Conservation (phyloP, 345 rosid species). For the Crucihimalaya himalaica region DNA sequence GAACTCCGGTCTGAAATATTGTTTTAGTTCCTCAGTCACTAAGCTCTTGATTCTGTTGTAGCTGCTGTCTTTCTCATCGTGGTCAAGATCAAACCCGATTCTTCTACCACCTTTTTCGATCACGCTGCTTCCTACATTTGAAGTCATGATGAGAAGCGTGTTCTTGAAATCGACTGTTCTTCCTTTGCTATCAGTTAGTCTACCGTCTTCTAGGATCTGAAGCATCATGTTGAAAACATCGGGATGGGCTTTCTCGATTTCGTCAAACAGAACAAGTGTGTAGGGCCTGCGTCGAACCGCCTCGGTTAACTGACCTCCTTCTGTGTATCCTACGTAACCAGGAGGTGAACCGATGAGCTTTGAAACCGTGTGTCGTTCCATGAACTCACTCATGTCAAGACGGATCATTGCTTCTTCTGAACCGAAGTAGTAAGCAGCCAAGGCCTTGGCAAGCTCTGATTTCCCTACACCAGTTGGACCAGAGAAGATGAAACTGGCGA, state of each 20-base stretch:
- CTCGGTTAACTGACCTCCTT: constrained; percentile 97
- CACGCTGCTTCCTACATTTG: constrained; percentile 95
- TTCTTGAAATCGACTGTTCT: constrained; percentile 97
- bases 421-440: constrained; percentile 94
- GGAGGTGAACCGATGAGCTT: constrained; percentile 99
- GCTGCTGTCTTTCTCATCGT: constrained; percentile 92
- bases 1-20: constrained; percentile 92
- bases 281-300: constrained; percentile 97
- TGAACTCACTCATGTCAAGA: constrained; percentile 99
- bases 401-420: constrained; percentile 98
- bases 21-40: constrained; percentile 91
- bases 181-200: constrained; percentile 97
- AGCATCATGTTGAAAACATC: constrained; percentile 99
- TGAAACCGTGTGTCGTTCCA: constrained; percentile 96
- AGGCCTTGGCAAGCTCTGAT: constrained; percentile 94
- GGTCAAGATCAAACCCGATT: constrained; percentile 88
- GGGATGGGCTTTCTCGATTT: constrained; percentile 97
- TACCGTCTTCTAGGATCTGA: constrained; percentile 97
- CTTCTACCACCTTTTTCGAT: constrained; percentile 92
- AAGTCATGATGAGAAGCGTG: constrained; percentile 96
- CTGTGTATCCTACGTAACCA: constrained; percentile 96
- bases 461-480: constrained; percentile 99
- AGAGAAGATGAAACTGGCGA: constrained; percentile 98
- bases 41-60: constrained; percentile 89
- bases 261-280: constrained; percentile 89